Percentiles rank a stretch among this genome's conserved stretches.
phyloP scores from a whole-genome alignment of 805 yeast genomes.

The Yarrowia keelungensis region DNA sequence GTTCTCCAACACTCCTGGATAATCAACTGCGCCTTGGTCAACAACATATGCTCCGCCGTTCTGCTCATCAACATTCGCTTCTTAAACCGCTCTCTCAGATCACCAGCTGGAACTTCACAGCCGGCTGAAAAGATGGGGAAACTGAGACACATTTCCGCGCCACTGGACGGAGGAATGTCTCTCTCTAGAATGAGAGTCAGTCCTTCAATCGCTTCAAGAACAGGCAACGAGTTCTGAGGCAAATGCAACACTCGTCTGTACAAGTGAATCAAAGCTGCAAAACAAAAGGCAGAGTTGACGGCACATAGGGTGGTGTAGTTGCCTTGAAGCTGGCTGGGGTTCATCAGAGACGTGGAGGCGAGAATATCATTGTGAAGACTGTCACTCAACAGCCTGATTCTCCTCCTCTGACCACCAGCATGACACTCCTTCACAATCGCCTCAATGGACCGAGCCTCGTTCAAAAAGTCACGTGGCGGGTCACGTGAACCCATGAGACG shows the following conservation, averaged over 20 bases:
- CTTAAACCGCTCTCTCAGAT: conserved; percentile 51
- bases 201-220: conserved; percentile 57
- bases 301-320: conserved; percentile 50
- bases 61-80: conserved; percentile 45
- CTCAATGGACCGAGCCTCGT: conserved; percentile 23
- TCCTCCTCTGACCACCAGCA: neutral
- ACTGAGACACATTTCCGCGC: conserved; percentile 63
- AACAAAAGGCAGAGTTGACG: conserved; percentile 60
- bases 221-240: conserved; percentile 55
- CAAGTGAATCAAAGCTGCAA: conserved; percentile 62
- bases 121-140: conserved; percentile 66
- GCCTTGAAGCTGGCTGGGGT: conserved; percentile 42
- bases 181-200: conserved; percentile 52
- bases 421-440: conserved; percentile 23
- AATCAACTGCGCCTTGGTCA: conserved; percentile 30
- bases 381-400: conserved; percentile 30
- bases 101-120: conserved; percentile 58
- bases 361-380: conserved; percentile 39
- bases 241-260: conserved; percentile 62
- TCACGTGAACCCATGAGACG: conserved; percentile 36
- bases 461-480: conserved; percentile 21
- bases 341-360: conserved; percentile 42
- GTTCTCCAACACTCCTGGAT: conserved; percentile 38
- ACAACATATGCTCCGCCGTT: conserved; percentile 23
- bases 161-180: conserved; percentile 55